phyloP scores from a whole-genome alignment of 2,329 filamentous ascomycete species.

The Fusarium zealandicum region DNA sequence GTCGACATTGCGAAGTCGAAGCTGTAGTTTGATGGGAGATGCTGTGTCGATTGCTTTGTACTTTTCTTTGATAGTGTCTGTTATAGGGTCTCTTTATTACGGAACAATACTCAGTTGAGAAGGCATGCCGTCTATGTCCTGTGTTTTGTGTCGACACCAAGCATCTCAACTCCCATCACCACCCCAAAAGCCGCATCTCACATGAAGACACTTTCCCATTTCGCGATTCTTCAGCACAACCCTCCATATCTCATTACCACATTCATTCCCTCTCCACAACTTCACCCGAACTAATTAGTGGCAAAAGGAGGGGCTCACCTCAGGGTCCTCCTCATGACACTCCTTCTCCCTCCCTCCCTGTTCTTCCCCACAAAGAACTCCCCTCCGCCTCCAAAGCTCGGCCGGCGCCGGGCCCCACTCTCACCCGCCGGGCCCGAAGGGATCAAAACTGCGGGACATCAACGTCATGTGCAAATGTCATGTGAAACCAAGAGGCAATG shows the following conservation, averaged over 20 bases:
- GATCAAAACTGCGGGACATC: constrained; percentile 13
- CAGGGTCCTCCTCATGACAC: constrained; percentile 5
- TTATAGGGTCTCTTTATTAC: no score
- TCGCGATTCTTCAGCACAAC: not conserved
- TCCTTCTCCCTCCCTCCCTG: not conserved
- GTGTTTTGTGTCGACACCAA: no score
- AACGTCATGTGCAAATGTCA: constrained; percentile 38
- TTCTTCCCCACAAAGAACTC: constrained; percentile 24
- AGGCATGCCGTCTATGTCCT: no score
- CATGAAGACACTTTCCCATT: constrained; percentile 3
- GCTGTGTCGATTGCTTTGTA: no score
- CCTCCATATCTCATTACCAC: constrained; percentile 15
- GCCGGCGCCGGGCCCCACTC: constrained; percentile 27
- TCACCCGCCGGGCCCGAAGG: constrained; percentile 15
- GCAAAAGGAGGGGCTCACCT: not conserved
- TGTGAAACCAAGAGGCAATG: constrained; percentile 33
- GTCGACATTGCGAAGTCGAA: constrained; percentile 45
- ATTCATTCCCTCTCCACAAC: constrained; percentile 16
- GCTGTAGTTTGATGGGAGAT: constrained; percentile 20
- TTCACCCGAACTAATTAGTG: not conserved
- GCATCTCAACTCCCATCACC: not conserved
- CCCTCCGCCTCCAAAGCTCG: constrained; percentile 3
- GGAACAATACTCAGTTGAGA: no score
- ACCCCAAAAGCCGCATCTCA: not conserved
- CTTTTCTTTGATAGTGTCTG: no score